Evolutionary conservation across 1,139 yeast species (phyloP).

Genomic region (Candida frijolesensis): DNA sequence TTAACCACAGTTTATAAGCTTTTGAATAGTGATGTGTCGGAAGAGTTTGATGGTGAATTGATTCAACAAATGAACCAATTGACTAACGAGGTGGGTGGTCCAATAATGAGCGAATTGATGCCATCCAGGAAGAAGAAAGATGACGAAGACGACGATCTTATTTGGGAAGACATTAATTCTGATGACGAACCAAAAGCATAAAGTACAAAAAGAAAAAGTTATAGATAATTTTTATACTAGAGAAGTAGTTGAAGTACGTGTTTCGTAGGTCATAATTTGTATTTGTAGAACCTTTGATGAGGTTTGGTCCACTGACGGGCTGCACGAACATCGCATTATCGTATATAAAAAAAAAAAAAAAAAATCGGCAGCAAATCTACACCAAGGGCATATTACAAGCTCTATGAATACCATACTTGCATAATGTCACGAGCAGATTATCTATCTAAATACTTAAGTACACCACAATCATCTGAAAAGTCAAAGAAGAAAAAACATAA

Average conservation of each 20-base stretch:
- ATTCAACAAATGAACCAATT: slow-evolving; percentile 52
- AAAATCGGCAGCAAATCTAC: not conserved
- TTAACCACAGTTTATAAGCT: slow-evolving; percentile 59
- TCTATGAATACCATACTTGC: not conserved
- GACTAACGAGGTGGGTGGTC: slow-evolving; percentile 62
- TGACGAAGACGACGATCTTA: slow-evolving; percentile 31
- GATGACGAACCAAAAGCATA: slow-evolving; percentile 19
- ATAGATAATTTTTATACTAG: not conserved
- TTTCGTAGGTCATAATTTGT: too few species aligned
- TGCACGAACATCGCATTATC: too few species aligned
- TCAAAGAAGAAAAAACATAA: slow-evolving; percentile 5
- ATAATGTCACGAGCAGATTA: slow-evolving; percentile 5
- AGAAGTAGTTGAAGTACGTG: too few species aligned
- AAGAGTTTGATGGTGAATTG: slow-evolving; percentile 58
- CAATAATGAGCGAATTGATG: slow-evolving; percentile 47
- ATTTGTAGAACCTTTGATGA: too few species aligned
- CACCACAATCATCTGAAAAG: not conserved
- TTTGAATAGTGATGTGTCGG: slow-evolving; percentile 43
- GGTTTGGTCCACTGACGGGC: too few species aligned
- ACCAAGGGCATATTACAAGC: not conserved
- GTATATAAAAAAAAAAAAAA: not conserved
- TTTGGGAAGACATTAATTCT: slow-evolving; percentile 48
- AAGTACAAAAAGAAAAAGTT: not conserved
- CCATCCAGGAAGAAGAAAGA: slow-evolving; percentile 44
- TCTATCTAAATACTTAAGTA: slow-evolving; percentile 1